These are phyloP conservation scores for Globisporangium acanthophoron DNA, from an alignment of 352 stramenopile species.

Conservation along the genomic window DNA sequence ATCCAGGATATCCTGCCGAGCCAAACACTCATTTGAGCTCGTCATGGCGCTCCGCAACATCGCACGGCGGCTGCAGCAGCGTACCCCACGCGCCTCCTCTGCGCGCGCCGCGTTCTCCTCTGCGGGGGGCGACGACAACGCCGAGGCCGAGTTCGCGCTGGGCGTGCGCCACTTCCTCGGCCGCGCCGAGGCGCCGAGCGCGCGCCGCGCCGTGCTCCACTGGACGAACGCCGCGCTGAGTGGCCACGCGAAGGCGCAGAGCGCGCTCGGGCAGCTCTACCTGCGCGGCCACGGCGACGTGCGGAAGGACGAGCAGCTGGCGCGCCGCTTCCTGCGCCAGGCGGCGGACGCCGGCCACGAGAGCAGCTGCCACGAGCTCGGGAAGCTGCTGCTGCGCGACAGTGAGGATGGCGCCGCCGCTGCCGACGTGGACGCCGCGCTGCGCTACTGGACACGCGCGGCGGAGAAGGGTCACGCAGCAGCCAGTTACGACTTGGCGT, in stretches of 20 bases:
- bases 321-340: slow-evolving; percentile 47
- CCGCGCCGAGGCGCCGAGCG: slow-evolving; percentile 19
- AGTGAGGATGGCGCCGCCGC: slow-evolving; percentile 16
- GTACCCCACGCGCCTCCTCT: neutral
- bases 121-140: neutral
- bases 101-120: neutral
- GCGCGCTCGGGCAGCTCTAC: slow-evolving; percentile 68
- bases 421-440: slow-evolving; percentile 27
- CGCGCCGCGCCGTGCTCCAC: slow-evolving; percentile 43
- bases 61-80: too few species aligned
- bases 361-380: slow-evolving; percentile 66
- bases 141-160: slow-evolving; percentile 50
- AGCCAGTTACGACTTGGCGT: slow-evolving; percentile 66
- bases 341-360: slow-evolving; percentile 64
- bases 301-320: slow-evolving; percentile 37
- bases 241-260: slow-evolving; percentile 67
- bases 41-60: neutral
- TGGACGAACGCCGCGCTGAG: slow-evolving; percentile 72
- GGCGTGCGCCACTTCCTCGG: slow-evolving; percentile 56
- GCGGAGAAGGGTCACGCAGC: slow-evolving; percentile 61
- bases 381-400: slow-evolving; percentile 67
- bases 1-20: neutral
- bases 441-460: slow-evolving; percentile 63
- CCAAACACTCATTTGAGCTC: neutral
- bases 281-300: slow-evolving; percentile 49